phyloP scores from a whole-genome alignment of 805 yeast genomes.

The Cephaloascus albidus region DNA sequence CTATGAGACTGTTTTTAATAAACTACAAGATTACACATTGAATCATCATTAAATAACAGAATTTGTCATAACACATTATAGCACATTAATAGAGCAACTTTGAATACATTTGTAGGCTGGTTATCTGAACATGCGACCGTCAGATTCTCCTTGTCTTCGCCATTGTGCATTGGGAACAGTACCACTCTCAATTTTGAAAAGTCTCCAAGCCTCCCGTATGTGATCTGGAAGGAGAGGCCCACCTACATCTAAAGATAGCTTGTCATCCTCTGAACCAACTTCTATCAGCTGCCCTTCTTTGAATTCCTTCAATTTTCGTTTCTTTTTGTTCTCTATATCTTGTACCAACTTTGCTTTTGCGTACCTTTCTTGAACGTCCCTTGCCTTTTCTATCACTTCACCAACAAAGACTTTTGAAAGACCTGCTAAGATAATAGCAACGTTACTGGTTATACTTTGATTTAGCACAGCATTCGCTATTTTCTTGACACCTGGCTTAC shows the following conservation, averaged over 20 bases:
- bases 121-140: constrained; percentile 61
- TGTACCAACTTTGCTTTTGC: constrained; percentile 27
- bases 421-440: constrained; percentile 77
- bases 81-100: too few species aligned
- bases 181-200: constrained; percentile 59
- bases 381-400: constrained; percentile 76
- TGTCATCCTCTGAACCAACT: too few species aligned
- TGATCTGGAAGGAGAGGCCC: constrained; percentile 77
- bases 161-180: constrained; percentile 55
- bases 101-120: too few species aligned
- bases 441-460: constrained; percentile 70
- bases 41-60: too few species aligned
- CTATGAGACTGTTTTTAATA: too few species aligned
- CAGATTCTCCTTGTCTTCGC: constrained; percentile 62
- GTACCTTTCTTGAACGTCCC: constrained; percentile 55
- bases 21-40: too few species aligned
- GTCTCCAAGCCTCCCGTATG: constrained; percentile 81
- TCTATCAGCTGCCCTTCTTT: constrained; percentile 16
- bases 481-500: constrained; percentile 67
- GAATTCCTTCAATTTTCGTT: constrained; percentile 7
- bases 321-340: constrained; percentile 19
- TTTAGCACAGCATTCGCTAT: constrained; percentile 71
- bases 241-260: constrained; percentile 18
- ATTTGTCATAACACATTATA: too few species aligned
- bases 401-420: constrained; percentile 85